Evolutionary conservation across 805 yeast genomes (phyloP).

Genomic region (Starmerella sp.): DNA sequence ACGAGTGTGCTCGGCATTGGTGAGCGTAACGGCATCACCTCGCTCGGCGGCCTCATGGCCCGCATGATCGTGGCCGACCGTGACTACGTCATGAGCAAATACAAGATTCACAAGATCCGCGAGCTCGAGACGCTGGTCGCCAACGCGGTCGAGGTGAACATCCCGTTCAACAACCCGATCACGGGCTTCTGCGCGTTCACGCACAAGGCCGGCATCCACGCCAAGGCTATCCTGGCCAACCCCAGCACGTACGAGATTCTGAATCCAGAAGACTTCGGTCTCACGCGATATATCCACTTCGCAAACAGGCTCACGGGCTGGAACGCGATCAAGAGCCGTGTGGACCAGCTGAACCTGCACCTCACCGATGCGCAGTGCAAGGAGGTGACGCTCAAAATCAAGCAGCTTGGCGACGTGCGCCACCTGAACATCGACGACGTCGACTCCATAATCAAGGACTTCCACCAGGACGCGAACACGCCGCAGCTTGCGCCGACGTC

Average conservation of each 20-base stretch:
- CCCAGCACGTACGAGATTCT: conserved; percentile 98
- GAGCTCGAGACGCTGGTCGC: conserved; percentile 94
- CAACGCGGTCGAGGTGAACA: conserved; percentile 91
- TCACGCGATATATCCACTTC: conserved; percentile 91
- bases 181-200: conserved; percentile 99
- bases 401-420: conserved; percentile 88
- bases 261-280: conserved; percentile 90
- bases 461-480: conserved; percentile 51
- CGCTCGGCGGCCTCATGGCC: conserved; percentile 96
- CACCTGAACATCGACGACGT: conserved; percentile 93
- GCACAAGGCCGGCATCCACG: conserved; percentile 98
- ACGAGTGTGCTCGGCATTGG: conserved; percentile 96
- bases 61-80: conserved; percentile 98
- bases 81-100: conserved; percentile 86
- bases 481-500: conserved; percentile 19
- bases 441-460: conserved; percentile 90
- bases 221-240: conserved; percentile 95
- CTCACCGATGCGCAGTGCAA: conserved; percentile 88
- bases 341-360: conserved; percentile 85
- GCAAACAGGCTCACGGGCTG: conserved; percentile 98
- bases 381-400: conserved; percentile 88
- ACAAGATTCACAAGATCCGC: conserved; percentile 89
- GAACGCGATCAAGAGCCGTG: conserved; percentile 98
- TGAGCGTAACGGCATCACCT: conserved; percentile 97
- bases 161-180: conserved; percentile 96